Evolutionary conservation across 129 eudicot species (phyloP).

Genomic region (Sambucus nigra): DNA sequence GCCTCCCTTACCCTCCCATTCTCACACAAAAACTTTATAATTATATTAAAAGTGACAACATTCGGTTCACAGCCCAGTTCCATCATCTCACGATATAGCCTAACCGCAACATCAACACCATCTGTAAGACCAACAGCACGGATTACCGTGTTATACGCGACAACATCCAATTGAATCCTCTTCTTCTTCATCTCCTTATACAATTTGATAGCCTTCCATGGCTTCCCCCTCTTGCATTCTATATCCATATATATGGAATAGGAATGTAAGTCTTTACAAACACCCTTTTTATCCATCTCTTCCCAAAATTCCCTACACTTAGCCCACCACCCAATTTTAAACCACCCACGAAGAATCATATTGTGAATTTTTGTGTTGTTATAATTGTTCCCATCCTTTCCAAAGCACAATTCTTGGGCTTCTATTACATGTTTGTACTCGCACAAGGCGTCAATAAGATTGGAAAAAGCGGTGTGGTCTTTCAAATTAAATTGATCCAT

Average conservation of each 20-base stretch:
- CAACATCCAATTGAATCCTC: conserved; percentile 72
- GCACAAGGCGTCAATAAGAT: conserved; percentile 83
- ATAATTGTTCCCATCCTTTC: conserved; percentile 17
- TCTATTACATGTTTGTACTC: conserved; percentile 89
- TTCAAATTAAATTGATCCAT: conserved; percentile 47
- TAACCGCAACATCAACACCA: conserved; percentile 78
- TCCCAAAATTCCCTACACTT: conserved; percentile 96
- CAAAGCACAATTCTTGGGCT: conserved; percentile 80
- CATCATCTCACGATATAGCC: conserved; percentile 66
- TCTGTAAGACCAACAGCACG: conserved; percentile 66
- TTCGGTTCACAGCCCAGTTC: conserved; percentile 70
- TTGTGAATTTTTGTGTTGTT: conserved; percentile 56
- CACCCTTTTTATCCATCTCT: conserved; percentile 75
- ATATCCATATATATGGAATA: conserved; percentile 91
- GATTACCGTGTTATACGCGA: conserved; percentile 78
- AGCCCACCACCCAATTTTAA: conserved; percentile 75
- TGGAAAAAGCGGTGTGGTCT: conserved; percentile 62
- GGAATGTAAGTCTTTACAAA: conserved; percentile 63
- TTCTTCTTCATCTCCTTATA: conserved; percentile 87
- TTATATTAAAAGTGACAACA: conserved; percentile 63
- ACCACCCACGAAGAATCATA: conserved; percentile 86
- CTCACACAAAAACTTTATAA: conserved; percentile 74
- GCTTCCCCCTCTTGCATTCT: conserved; percentile 73
- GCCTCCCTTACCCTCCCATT: conserved; percentile 65
- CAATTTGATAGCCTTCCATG: conserved; percentile 83